A percentile compares a stretch with the other conserved stretches of the same genome.
phyloP scores from a whole-genome alignment of 768 basidiomycete species.

The Suillus sp. region DNA sequence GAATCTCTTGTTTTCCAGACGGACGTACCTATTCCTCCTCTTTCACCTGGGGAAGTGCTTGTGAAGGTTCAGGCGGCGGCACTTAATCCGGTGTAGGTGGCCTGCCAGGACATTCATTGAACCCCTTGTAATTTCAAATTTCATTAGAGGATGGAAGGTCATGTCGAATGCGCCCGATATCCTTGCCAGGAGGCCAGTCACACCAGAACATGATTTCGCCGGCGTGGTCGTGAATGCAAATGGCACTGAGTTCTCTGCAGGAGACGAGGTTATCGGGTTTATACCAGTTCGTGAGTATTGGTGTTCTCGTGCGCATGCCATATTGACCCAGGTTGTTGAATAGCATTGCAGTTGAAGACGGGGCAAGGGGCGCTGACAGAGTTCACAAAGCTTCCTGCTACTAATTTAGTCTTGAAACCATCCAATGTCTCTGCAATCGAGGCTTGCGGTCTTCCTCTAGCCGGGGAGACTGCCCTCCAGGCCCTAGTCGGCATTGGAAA shows the following conservation, averaged over 20 bases:
- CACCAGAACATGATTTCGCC: conserved; percentile 63
- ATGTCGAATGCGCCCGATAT: conserved; percentile 52
- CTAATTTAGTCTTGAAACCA: conserved; percentile 36
- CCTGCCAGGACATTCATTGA: background rate
- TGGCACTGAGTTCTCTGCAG: conserved; percentile 51
- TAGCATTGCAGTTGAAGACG: conserved; percentile 36
- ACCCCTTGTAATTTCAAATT: background rate
- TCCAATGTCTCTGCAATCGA: conserved; percentile 51
- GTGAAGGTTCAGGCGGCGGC: conserved; percentile 56
- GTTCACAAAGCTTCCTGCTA: conserved; percentile 51
- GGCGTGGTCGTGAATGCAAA: conserved; percentile 63
- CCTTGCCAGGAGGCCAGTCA: conserved; percentile 48
- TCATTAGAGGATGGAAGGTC: conserved; percentile 57
- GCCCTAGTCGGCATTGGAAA: conserved; percentile 49
- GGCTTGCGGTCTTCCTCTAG: conserved; percentile 63
- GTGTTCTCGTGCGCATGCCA: background rate
- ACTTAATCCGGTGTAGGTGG: conserved; percentile 65
- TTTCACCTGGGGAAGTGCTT: conserved; percentile 46
- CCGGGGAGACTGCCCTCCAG: conserved; percentile 60
- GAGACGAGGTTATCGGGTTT: conserved; percentile 68
- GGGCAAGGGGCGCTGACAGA: conserved; percentile 60
- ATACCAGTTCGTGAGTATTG: conserved; percentile 40
- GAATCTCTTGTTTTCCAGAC: conserved; percentile 31
- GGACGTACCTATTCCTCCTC: conserved; percentile 36
- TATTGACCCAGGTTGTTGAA: conserved; percentile 3